phyloP scores from a whole-genome alignment of 2,329 filamentous ascomycete species.

The Scedosporium dehoogii region DNA sequence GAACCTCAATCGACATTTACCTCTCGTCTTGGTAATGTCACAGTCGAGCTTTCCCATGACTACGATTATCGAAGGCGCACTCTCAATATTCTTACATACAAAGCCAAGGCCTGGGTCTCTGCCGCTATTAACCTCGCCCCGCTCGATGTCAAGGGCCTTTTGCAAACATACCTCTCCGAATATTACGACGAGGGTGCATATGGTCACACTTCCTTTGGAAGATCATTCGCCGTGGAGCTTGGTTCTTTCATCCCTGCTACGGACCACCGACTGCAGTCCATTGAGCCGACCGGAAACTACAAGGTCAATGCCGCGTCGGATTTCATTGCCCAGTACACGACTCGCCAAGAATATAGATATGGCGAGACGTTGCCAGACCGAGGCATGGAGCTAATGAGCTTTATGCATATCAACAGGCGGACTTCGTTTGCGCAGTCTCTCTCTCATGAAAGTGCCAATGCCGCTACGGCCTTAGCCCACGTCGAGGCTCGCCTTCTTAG shows the following conservation, averaged over 20 bases:
- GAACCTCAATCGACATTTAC: slow-evolving; percentile 73
- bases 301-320: slow-evolving; percentile 88
- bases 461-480: slow-evolving; percentile 56
- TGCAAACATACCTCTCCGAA: slow-evolving; percentile 94
- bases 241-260: slow-evolving; percentile 76
- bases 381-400: slow-evolving; percentile 54
- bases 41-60: slow-evolving; percentile 87
- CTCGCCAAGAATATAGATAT: slow-evolving; percentile 89
- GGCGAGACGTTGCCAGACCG: slow-evolving; percentile 65
- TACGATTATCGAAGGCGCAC: slow-evolving; percentile 74
- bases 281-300: slow-evolving; percentile 64
- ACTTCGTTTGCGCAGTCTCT: slow-evolving; percentile 41
- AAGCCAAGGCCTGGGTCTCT: slow-evolving; percentile 72
- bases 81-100: slow-evolving; percentile 64
- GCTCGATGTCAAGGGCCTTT: slow-evolving; percentile 83
- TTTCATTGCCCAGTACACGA: slow-evolving; percentile 94
- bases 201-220: slow-evolving; percentile 81
- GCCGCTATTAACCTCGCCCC: slow-evolving; percentile 76
- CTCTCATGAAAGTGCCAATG: slow-evolving; percentile 46
- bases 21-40: slow-evolving; percentile 67
- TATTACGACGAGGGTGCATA: slow-evolving; percentile 87
- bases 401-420: slow-evolving; percentile 44
- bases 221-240: slow-evolving; percentile 91
- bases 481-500: slow-evolving; percentile 62
- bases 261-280: slow-evolving; percentile 75